phyloP scores from a whole-genome alignment of 371 early-diverging fungal species.

The Mucor ambiguus region DNA sequence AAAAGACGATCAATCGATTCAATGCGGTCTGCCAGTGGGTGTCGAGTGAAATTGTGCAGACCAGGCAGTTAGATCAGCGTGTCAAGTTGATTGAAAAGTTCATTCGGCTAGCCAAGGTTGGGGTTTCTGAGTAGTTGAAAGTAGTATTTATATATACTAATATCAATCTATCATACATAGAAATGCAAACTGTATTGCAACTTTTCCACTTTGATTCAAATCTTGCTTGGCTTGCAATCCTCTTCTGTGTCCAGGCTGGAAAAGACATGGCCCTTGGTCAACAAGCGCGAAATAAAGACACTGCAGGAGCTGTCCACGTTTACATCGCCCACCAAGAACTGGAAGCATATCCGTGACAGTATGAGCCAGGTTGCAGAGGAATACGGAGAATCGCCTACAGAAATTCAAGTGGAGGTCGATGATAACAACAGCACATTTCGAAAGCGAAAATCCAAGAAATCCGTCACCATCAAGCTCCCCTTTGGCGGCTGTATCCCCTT shows the following conservation, averaged over 20 bases:
- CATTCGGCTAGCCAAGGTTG: constrained; percentile 74
- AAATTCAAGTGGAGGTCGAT: constrained; percentile 49
- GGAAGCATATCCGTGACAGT: constrained; percentile 58
- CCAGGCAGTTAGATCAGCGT: constrained; percentile 54
- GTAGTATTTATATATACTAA: neutral
- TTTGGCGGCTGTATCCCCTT: constrained; percentile 67
- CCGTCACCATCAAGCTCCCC: constrained; percentile 43
- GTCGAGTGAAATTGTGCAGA: constrained; percentile 65
- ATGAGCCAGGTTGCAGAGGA: constrained; percentile 66
- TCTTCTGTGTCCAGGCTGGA: constrained; percentile 61
- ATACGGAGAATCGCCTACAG: constrained; percentile 56
- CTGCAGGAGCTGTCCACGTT: constrained; percentile 59
- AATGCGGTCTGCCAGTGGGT: constrained; percentile 77
- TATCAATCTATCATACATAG: constrained; percentile 29
- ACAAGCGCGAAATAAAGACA: constrained; percentile 47
- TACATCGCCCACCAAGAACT: constrained; percentile 53
- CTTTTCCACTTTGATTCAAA: constrained; percentile 64
- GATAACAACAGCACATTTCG: constrained; percentile 16
- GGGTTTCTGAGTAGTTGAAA: constrained; percentile 1
- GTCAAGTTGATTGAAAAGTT: constrained; percentile 72
- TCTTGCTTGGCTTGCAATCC: constrained; percentile 65
- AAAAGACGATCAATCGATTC: constrained; percentile 66
- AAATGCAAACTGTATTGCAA: constrained; percentile 68
- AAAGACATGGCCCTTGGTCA: constrained; percentile 64
- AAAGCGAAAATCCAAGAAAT: constrained; percentile 25